Conservation (phyloP, 2,329 filamentous ascomycete species). For the Aspergillus flavus region DNA sequence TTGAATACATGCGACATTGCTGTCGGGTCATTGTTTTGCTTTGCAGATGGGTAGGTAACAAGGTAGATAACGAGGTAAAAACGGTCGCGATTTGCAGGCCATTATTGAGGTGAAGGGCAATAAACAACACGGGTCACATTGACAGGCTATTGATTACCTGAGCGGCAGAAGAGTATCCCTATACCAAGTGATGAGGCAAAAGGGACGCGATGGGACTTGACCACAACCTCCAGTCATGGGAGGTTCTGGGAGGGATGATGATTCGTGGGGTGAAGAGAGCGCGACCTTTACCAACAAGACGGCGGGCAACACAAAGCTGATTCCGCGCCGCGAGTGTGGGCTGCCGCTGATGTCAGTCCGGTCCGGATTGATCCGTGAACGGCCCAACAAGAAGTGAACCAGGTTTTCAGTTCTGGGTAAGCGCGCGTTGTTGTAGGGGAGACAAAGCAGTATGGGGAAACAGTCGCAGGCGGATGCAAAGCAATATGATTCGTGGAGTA, state of each 20-base stretch:
- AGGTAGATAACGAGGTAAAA: slow-evolving; percentile 1
- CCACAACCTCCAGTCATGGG: slow-evolving; percentile 18
- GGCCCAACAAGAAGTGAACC: slow-evolving; percentile 11
- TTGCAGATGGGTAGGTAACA: background rate
- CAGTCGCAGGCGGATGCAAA: slow-evolving; percentile 11
- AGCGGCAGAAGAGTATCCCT: background rate
- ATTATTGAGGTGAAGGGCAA: slow-evolving; percentile 16
- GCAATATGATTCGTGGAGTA: slow-evolving; percentile 20
- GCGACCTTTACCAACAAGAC: slow-evolving; percentile 25
- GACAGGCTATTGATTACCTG: background rate
- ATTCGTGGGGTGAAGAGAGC: slow-evolving; percentile 23
- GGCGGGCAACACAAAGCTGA: slow-evolving; percentile 17
- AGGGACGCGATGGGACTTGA: slow-evolving; percentile 20
- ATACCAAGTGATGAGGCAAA: slow-evolving; percentile 19
- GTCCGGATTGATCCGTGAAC: slow-evolving; percentile 25
- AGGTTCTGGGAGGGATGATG: slow-evolving; percentile 15
- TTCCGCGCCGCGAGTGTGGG: slow-evolving; percentile 15
- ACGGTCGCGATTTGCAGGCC: slow-evolving; percentile 23
- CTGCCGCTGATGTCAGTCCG: slow-evolving; percentile 32
- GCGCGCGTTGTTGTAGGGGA: background rate
- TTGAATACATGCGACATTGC: slow-evolving; percentile 7
- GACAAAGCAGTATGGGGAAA: background rate
- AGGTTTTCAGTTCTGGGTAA: background rate
- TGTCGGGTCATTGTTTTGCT: slow-evolving; percentile 10
- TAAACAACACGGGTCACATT: slow-evolving; percentile 18